Conservation (phyloP, 345 rosid species). For the Hibiscus tridactylites region DNA sequence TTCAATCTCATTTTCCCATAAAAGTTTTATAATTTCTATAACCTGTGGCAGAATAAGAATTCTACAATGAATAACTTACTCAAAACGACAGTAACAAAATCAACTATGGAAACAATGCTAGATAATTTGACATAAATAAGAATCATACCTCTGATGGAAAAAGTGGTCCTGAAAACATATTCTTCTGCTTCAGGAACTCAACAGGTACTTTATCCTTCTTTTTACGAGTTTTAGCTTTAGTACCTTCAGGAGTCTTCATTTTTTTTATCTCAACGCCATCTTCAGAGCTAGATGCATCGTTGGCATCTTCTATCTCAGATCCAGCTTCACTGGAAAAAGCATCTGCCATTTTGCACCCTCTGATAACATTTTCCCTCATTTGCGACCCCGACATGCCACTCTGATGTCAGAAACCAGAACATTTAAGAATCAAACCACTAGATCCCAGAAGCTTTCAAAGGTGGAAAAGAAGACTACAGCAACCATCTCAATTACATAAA, state of each 20-base stretch:
- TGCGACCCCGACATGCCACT: constrained; percentile 29
- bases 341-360: constrained; percentile 29
- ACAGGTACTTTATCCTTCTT: constrained; percentile 17
- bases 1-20: constrained; percentile 80
- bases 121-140: constrained; percentile 1
- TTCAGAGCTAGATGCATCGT: constrained; percentile 12
- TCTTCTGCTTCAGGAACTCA: constrained; percentile 31
- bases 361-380: constrained; percentile 45
- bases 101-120: background rate
- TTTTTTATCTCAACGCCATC: constrained; percentile 15
- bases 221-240: constrained; percentile 19
- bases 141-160: constrained; percentile 67
- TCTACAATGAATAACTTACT: constrained; percentile 1
- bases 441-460: background rate
- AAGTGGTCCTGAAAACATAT: constrained; percentile 32
- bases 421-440: constrained; percentile 2
- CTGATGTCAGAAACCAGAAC: constrained; percentile 28
- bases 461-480: background rate
- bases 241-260: constrained; percentile 12
- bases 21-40: constrained; percentile 38
- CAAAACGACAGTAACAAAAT: background rate
- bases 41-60: constrained; percentile 37
- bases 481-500: background rate
- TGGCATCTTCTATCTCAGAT: constrained; percentile 27
- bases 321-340: constrained; percentile 26